Evolutionary conservation across 305 asterid species (phyloP).

Genomic region (Plantago coronopus): DNA sequence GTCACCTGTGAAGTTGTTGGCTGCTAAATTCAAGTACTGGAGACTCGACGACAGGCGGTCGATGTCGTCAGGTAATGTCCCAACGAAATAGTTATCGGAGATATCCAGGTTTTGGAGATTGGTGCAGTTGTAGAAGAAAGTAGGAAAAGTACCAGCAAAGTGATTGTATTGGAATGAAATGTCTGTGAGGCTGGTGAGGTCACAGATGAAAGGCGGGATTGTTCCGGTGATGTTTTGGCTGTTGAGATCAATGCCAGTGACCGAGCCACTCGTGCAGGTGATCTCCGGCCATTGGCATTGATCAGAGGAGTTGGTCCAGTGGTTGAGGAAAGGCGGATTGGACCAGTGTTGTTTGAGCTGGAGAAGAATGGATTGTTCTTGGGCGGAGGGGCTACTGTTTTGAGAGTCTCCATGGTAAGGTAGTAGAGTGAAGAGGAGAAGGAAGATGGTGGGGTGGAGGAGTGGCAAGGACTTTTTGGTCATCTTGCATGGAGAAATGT

Average conservation of each 20-base stretch:
- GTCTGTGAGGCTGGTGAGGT: constrained; percentile 54
- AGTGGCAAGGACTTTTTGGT: constrained; percentile 20
- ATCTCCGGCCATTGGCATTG: constrained; percentile 83
- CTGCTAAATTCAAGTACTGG: constrained; percentile 30
- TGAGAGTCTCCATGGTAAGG: constrained; percentile 49
- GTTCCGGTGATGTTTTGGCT: constrained; percentile 30
- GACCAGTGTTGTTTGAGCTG: constrained; percentile 52
- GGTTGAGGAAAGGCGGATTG: constrained; percentile 45
- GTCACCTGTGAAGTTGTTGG: constrained; percentile 56
- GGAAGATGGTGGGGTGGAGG: constrained; percentile 11
- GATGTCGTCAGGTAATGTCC: constrained; percentile 52
- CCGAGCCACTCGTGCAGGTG: constrained; percentile 47
- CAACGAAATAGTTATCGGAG: constrained; percentile 44
- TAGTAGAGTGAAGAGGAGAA: constrained; percentile 27
- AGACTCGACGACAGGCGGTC: constrained; percentile 43
- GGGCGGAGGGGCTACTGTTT: constrained; percentile 10
- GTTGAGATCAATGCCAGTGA: constrained; percentile 35
- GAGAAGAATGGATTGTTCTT: constrained; percentile 53
- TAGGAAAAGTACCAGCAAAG: constrained; percentile 58
- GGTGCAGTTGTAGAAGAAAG: constrained; percentile 50
- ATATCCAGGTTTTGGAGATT: constrained; percentile 63
- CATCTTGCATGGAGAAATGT: constrained; percentile 24
- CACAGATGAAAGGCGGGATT: constrained; percentile 63
- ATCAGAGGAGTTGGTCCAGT: constrained; percentile 51
- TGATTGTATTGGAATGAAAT: constrained; percentile 43